Evolutionary conservation across 2,329 filamentous ascomycete genomes (phyloP), one percentile per base, ranked within the genome.

Genomic region (Cercospora janseana): DNA sequence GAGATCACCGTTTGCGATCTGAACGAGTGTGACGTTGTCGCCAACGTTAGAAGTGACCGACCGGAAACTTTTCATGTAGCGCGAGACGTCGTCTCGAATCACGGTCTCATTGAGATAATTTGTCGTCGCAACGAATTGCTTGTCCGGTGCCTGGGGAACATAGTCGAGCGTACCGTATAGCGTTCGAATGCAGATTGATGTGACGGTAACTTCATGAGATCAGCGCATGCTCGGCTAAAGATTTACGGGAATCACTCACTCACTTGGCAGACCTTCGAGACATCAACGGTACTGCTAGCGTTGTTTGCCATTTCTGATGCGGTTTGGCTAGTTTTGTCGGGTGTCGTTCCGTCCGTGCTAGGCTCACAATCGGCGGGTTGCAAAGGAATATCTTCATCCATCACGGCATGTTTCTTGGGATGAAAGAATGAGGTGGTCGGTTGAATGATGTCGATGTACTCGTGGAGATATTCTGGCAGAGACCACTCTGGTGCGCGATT

Each of bases 391-490:
- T 34, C 12, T 21, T 46, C 45, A 8, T 28, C 10, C 13, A 12
- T 23, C 13, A 44, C 23, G n/a, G n/a, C n/a, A 4, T 52, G 29
- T n/a, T 37, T 28, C 20, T 40, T 28, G 6, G 45, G 46, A 38
- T 45, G 72, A 63, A 79, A 77, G 68, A 83, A 83, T 0, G 79
- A 79, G 38, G 75, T 82, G 2, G 80, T 83, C 3, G 80, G 80
- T 61, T 82, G 79, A 18, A 83, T 76, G 9, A 77, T 74, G 59
- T 81, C 78, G 52, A 83, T 75, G 59, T 80, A 78, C 31, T 73
- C 69, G 58, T 82, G 79, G 3, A 83, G 69, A 58, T 81, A 75
- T 27, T 61, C 63, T 8, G 80, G 80, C 4, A 83, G 72, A 34
- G 79, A 82, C 79, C 79, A 83, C 31, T 71, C 66, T 0, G 76